A percentile compares a stretch with the other conserved stretches of the same genome.
Conservation (phyloP, 305 asterid genomes). For the Rubia balearica region DNA sequence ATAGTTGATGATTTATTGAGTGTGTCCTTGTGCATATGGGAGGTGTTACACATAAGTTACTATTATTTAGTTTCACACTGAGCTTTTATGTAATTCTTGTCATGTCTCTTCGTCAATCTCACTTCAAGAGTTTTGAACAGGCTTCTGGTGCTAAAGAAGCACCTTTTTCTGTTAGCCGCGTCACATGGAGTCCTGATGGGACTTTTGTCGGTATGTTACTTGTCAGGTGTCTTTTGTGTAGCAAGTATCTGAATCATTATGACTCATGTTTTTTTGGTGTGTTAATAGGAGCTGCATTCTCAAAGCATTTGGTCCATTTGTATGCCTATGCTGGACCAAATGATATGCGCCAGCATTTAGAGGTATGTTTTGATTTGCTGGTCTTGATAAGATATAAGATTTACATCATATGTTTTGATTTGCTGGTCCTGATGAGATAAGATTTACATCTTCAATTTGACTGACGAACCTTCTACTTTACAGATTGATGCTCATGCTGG, state of each 20-base stretch:
- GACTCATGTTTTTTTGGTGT: neutral
- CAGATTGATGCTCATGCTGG: constrained; percentile 76
- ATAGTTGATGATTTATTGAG: neutral
- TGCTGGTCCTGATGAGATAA: neutral
- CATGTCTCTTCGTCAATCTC: constrained; percentile 12
- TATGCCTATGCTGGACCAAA: constrained; percentile 29
- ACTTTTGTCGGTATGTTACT: constrained; percentile 53
- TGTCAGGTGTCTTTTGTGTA: constrained; percentile 6
- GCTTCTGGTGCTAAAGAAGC: constrained; percentile 78
- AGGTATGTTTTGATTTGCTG: constrained; percentile 20
- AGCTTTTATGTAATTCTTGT: neutral
- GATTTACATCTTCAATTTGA: constrained; percentile 3
- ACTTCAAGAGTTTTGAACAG: constrained; percentile 38
- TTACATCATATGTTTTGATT: too few species aligned
- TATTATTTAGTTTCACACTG: constrained; percentile 1
- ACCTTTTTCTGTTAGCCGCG: constrained; percentile 63
- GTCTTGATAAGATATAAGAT: neutral
- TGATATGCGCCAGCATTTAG: constrained; percentile 33
- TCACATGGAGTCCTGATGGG: constrained; percentile 89
- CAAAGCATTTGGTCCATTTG: constrained; percentile 33
- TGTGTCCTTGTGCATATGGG: neutral
- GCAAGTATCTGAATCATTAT: neutral
- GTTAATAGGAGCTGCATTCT: constrained; percentile 30
- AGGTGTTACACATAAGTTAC: neutral
- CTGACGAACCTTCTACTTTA: neutral